Percentiles rank a stretch among this genome's conserved stretches.
Evolutionary conservation across 352 stramenopile species (phyloP).

Genomic region (Phytophthora hybrid): DNA sequence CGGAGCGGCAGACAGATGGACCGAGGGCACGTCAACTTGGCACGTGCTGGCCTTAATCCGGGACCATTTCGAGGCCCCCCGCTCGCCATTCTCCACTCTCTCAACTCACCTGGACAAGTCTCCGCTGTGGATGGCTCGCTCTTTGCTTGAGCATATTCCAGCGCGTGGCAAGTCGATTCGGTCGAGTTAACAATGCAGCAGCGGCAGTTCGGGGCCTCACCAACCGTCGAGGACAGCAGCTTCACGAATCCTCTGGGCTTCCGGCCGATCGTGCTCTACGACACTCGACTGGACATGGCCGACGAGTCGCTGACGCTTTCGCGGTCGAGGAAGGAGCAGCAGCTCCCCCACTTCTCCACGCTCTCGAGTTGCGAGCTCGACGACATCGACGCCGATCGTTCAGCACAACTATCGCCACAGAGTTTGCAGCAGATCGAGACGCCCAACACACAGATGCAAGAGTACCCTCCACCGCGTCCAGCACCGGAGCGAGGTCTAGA

Average conservation of each 20-base stretch:
- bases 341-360: constrained; percentile 23
- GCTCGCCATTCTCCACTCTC: constrained; percentile 9
- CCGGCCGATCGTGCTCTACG: constrained; percentile 38
- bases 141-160: constrained; percentile 10
- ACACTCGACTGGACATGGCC: constrained; percentile 26
- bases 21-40: neutral
- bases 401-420: constrained; percentile 12
- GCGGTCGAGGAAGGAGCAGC: constrained; percentile 24
- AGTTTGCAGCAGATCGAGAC: neutral
- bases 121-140: constrained; percentile 2
- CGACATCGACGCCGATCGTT: constrained; percentile 33
- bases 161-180: constrained; percentile 4
- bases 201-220: constrained; percentile 7
- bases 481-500: constrained; percentile 31
- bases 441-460: neutral
- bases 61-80: neutral
- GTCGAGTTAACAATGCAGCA: constrained; percentile 26
- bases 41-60: constrained; percentile 22
- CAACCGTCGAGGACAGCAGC: constrained; percentile 10
- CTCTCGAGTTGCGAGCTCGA: constrained; percentile 38
- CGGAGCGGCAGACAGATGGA: constrained; percentile 26
- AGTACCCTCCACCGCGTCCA: constrained; percentile 22
- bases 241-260: constrained; percentile 27
- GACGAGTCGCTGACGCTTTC: constrained; percentile 43
- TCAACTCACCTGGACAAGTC: constrained; percentile 4